Conservation (phyloP, 441 rosid species). For the Adansonia madagascariensis region DNA sequence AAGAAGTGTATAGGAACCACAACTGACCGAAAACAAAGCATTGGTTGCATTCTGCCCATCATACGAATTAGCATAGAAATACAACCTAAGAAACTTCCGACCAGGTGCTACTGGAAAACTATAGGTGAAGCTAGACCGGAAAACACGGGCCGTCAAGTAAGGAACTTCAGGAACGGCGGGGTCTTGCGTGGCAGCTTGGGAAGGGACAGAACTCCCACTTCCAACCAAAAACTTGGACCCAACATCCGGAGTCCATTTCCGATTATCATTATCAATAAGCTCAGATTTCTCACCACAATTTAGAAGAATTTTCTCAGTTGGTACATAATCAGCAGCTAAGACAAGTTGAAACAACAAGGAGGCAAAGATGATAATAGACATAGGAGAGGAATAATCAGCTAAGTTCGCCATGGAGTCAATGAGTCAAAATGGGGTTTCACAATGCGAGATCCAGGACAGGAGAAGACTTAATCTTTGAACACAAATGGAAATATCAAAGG, state of each 20-base stretch:
- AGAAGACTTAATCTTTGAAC: background rate
- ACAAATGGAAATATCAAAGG: constrained; percentile 23
- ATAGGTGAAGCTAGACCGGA: constrained; percentile 64
- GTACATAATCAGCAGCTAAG: constrained; percentile 58
- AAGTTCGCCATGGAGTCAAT: constrained; percentile 37
- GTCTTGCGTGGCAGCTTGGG: constrained; percentile 64
- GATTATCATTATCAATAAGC: constrained; percentile 50
- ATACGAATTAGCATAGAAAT: constrained; percentile 77
- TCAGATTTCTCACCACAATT: constrained; percentile 68
- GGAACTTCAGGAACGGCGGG: constrained; percentile 65
- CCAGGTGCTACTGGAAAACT: constrained; percentile 74
- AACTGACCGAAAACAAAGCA: constrained; percentile 68
- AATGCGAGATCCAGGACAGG: background rate
- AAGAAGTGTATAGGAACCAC: constrained; percentile 66
- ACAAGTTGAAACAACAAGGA: constrained; percentile 36
- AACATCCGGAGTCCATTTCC: constrained; percentile 70
- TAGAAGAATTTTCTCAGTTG: constrained; percentile 63
- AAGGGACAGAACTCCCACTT: constrained; percentile 41
- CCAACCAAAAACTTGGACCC: constrained; percentile 61
- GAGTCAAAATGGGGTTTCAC: background rate
- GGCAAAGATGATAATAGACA: constrained; percentile 33
- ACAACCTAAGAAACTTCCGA: constrained; percentile 75
- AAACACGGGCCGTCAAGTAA: constrained; percentile 76
- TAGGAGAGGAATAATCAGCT: constrained; percentile 22
- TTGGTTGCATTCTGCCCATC: constrained; percentile 52